These are phyloP conservation scores for Syncephalastrum racemosum DNA, from an alignment of 371 early-diverging fungal genomes.

Conservation along the genomic window DNA sequence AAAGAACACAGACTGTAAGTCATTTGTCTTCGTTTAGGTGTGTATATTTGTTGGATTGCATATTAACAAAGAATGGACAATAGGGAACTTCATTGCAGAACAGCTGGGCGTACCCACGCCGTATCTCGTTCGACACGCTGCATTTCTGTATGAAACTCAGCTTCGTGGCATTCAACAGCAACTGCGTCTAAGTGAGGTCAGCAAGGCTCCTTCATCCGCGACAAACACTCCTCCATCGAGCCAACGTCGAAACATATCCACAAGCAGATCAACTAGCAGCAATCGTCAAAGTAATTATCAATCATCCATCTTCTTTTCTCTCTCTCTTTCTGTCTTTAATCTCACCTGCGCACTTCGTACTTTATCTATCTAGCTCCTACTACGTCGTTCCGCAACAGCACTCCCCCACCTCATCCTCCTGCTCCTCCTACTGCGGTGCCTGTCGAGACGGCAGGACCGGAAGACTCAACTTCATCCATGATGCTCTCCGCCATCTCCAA, in stretches of 20 bases:
- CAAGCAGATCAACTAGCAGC: not conserved
- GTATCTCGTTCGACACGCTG: slow-evolving; percentile 61
- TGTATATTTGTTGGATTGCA: not conserved
- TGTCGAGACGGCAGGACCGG: no score
- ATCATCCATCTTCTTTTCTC: not conserved
- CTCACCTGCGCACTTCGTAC: no score
- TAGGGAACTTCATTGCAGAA: slow-evolving; percentile 61
- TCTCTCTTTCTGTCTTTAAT: no score
- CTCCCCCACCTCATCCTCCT: no score
- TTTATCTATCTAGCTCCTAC: no score
- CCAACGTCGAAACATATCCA: slow-evolving; percentile 9
- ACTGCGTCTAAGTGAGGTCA: slow-evolving; percentile 34
- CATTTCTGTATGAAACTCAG: slow-evolving; percentile 62
- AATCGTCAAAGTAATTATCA: not conserved
- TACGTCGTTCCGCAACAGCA: no score
- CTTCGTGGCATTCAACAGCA: slow-evolving; percentile 61
- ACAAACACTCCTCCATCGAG: slow-evolving; percentile 11
- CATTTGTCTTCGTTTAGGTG: no score
- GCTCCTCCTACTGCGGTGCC: no score
- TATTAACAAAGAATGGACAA: not conserved
- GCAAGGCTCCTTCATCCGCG: slow-evolving; percentile 12
- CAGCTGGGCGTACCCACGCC: slow-evolving; percentile 56
- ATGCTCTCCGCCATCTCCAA: slow-evolving; percentile 29
- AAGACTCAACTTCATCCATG: slow-evolving; percentile 16
- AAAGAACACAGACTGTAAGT: slow-evolving; percentile 61